A percentile compares a stretch with the other conserved stretches of the same genome.
Conservation (phyloP, 2,329 filamentous ascomycete species). For the Zasmidium cellare region DNA sequence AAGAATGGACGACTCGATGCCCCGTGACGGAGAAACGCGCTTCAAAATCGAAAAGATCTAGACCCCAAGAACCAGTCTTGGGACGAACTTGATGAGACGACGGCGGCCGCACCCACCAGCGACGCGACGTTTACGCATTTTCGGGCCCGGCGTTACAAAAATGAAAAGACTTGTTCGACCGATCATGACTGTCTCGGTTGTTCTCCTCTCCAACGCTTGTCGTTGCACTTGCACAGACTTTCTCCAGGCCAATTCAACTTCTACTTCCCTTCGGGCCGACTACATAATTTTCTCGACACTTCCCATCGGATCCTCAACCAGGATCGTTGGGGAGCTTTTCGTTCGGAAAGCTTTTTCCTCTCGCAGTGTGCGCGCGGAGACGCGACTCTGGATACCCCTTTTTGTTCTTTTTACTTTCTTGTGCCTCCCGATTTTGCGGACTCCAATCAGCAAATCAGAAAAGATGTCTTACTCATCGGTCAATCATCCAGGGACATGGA, state of each 20-base stretch:
- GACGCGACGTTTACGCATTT: background rate
- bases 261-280: background rate
- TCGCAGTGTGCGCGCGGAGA: background rate
- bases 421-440: background rate
- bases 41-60: background rate
- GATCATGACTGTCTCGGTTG: background rate
- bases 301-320: too few species aligned
- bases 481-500: background rate
- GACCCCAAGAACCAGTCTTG: background rate
- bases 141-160: background rate
- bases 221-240: background rate
- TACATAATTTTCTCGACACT: background rate
- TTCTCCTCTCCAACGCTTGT: background rate
- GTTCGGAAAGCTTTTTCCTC: background rate
- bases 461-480: background rate
- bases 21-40: too few species aligned
- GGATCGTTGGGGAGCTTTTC: too few species aligned
- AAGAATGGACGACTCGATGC: too few species aligned
- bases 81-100: background rate
- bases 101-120: background rate
- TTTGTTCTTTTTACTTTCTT: background rate
- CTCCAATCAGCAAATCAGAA: background rate
- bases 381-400: slow-evolving; percentile 8
- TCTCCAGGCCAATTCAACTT: background rate
- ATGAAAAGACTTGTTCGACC: background rate